Conservation (phyloP, 805 yeast genomes). For the Yarrowia sp. region DNA sequence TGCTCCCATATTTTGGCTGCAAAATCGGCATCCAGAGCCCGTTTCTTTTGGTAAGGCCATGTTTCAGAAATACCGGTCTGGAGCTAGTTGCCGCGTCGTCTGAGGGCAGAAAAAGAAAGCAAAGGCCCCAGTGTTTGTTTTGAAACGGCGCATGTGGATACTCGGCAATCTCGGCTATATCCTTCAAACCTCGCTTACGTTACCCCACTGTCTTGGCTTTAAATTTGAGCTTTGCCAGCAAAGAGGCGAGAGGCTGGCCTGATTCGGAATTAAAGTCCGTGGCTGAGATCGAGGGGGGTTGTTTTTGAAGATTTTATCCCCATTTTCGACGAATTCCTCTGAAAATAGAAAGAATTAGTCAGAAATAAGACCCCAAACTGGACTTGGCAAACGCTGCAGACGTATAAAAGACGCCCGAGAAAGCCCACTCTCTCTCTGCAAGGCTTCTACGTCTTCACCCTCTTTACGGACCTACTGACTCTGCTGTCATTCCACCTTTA, state of each 20-base stretch:
- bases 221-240: conserved; percentile 11
- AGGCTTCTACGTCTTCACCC: too few relatives aligned
- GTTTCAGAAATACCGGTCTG: conserved; percentile 5
- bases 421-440: too few relatives aligned
- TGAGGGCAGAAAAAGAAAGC: background rate
- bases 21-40: too few relatives aligned
- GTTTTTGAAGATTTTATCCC: too few relatives aligned
- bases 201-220: conserved; percentile 32
- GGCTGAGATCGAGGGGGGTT: background rate
- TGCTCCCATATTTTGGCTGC: too few relatives aligned
- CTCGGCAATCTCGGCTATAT: conserved; percentile 28
- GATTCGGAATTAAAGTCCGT: conserved; percentile 2
- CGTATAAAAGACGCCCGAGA: too few relatives aligned
- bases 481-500: too few relatives aligned
- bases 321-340: too few relatives aligned
- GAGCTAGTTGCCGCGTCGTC: conserved; percentile 15
- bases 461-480: too few relatives aligned
- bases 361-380: too few relatives aligned
- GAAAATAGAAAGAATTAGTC: too few relatives aligned
- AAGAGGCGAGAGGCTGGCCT: background rate
- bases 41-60: background rate
- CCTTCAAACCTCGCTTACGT: conserved; percentile 28
- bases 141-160: conserved; percentile 20
- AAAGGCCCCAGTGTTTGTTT: conserved; percentile 3
- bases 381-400: too few relatives aligned